These are phyloP conservation scores for Sugiyamaella chiloensis DNA, from an alignment of 805 yeast species.

Conservation along the genomic window DNA sequence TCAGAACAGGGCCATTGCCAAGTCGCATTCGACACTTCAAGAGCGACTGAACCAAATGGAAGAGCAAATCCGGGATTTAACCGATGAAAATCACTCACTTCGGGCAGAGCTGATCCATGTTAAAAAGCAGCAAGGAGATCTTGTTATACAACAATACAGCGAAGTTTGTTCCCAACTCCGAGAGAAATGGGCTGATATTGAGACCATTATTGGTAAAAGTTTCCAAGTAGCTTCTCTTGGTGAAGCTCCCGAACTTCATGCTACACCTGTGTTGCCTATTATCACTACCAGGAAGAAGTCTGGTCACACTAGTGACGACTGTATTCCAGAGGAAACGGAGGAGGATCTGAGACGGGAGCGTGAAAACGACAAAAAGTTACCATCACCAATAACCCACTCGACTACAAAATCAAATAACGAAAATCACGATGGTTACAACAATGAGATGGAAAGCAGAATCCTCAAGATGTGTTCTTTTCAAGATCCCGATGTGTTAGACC, in stretches of 20 bases:
- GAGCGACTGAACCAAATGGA: slow-evolving; percentile 44
- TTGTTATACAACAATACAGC: not conserved
- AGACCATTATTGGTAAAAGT: slow-evolving; percentile 8
- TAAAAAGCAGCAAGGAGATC: slow-evolving; percentile 13
- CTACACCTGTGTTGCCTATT: not conserved
- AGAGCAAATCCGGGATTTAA: slow-evolving; percentile 36
- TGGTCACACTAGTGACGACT: not conserved
- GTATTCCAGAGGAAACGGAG: slow-evolving; percentile 17
- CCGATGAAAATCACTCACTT: slow-evolving; percentile 38
- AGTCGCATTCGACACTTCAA: slow-evolving; percentile 44
- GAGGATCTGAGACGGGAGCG: too few species aligned
- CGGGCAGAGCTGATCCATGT: slow-evolving; percentile 24
- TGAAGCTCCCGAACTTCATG: not conserved
- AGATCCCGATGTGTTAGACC: too few species aligned
- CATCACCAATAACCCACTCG: too few species aligned
- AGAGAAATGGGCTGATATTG: slow-evolving; percentile 17
- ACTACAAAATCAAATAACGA: too few species aligned
- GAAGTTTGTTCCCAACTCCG: slow-evolving; percentile 12
- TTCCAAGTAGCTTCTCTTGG: not conserved
- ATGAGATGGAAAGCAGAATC: too few species aligned
- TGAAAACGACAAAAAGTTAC: too few species aligned
- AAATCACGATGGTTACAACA: too few species aligned
- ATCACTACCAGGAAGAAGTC: slow-evolving; percentile 9
- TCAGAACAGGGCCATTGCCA: slow-evolving; percentile 51
- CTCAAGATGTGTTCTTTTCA: too few species aligned